Base-by-base conservation (phyloP, 2,329 filamentous ascomycete species). In the Cladosporium oxysporum region DNA sequence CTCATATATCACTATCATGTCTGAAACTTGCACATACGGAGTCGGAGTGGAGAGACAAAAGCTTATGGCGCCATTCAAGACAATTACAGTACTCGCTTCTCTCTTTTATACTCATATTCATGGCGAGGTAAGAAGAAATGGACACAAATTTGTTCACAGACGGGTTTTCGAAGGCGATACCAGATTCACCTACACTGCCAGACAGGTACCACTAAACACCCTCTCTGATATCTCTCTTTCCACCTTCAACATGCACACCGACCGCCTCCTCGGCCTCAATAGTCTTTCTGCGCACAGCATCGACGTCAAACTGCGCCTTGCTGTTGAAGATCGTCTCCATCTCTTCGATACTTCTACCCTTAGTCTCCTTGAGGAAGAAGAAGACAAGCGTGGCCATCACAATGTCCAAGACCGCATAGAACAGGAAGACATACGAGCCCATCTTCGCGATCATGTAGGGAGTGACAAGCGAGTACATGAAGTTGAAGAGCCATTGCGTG, bases 401-500 rank as follows among this genome's bases (percentile, higher is more conserved):
- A 14, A 80, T 66, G 66, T 83, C 81, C 21, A 82, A 79, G 11
- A 79, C 67, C 21, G 79, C 82, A 77, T 82, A 84, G 66, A 84
- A 75, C 4, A 83, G 69, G 66, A 75, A 75, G 5, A 69, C 68
- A 68, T 83, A 84, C 0, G 80, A 81, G 14, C 77, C 78, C 81
- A 80, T 84, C 0, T 79, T 78, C 64, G 85, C 70, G 63, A 85
- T 82, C 78, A 83, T 84, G 69, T 82, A 82, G 0, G 83, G 83
- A 1, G 83, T 85, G 18, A 78, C 76, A 31, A 83, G 78, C 0
- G 79, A 72, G 68, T 84, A 83, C 31, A 81, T 76, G 73, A 84
- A 85, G 73, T 84, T 84, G 73, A 80, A 83, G 1, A 82, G 66
- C 83, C 83, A 85, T 69, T 85, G 82, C 0, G 81, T 82, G 0